Conservation (phyloP, 257 asterid genomes). For the Cinchona pubescens region DNA sequence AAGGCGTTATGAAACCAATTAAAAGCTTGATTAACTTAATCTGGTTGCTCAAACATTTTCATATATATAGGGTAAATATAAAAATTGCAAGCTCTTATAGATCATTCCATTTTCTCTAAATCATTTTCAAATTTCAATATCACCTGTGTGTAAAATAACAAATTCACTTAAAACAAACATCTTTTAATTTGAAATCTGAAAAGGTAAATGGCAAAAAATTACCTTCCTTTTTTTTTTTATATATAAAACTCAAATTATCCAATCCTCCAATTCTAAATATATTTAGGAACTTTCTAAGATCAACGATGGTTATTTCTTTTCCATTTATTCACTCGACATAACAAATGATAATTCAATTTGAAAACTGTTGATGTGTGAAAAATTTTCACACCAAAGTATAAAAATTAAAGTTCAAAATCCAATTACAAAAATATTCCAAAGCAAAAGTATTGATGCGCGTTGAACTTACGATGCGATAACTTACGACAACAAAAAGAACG, state of each 20-base stretch:
- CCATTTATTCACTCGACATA: neutral
- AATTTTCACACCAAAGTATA: too few relatives aligned
- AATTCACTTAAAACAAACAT: neutral
- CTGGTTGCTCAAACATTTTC: neutral
- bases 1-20: neutral
- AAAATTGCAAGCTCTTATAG: neutral
- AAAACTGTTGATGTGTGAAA: too few relatives aligned
- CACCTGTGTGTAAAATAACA: neutral
- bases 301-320: neutral
- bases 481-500: too few relatives aligned
- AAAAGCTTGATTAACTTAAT: neutral
- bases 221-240: too few relatives aligned
- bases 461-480: too few relatives aligned
- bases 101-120: neutral
- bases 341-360: slow-evolving; percentile 1
- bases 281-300: slow-evolving; percentile 3
- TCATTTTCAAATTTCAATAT: neutral
- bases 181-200: too few relatives aligned
- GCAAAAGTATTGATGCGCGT: too few relatives aligned
- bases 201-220: neutral
- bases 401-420: too few relatives aligned
- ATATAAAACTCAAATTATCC: neutral
- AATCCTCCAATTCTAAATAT: too few relatives aligned
- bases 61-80: neutral
- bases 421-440: too few relatives aligned